A percentile compares a stretch with the other conserved stretches of the same genome.
phyloP scores from a whole-genome alignment of 2,329 filamentous ascomycete species.

The Aspergillus sp. region DNA sequence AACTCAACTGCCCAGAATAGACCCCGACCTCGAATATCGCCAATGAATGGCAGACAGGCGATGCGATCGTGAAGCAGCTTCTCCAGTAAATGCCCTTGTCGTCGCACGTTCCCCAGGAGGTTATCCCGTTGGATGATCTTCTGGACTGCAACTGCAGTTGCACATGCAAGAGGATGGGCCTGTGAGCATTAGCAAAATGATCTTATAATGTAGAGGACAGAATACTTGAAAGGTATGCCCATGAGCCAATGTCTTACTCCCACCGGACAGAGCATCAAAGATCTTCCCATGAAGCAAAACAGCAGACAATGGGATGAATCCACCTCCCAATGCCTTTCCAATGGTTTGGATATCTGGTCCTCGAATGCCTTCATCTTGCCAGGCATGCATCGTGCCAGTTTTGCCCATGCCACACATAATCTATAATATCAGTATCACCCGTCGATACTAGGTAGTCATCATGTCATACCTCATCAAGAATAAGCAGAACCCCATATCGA shows the following conservation, averaged over 20 bases:
- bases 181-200: constrained; percentile 23
- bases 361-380: constrained; percentile 52
- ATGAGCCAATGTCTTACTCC: constrained; percentile 50
- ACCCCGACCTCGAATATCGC: constrained; percentile 10
- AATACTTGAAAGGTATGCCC: constrained; percentile 49
- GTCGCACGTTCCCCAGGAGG: constrained; percentile 54
- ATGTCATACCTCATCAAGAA: constrained; percentile 63
- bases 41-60: constrained; percentile 14
- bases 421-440: no score
- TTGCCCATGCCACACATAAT: constrained; percentile 60
- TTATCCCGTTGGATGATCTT: constrained; percentile 55
- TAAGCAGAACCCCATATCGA: constrained; percentile 67
- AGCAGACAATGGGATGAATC: constrained; percentile 52
- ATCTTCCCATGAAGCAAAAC: constrained; percentile 50
- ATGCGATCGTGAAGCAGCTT: constrained; percentile 41
- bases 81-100: constrained; percentile 46
- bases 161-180: constrained; percentile 54
- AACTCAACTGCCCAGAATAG: background rate
- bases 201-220: no score
- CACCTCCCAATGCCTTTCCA: constrained; percentile 56
- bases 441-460: no score
- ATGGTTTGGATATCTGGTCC: constrained; percentile 57
- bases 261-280: constrained; percentile 43
- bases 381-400: constrained; percentile 53
- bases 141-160: constrained; percentile 57